Conservation (phyloP, 2,329 filamentous ascomycete species). For the Microsporum canis region DNA sequence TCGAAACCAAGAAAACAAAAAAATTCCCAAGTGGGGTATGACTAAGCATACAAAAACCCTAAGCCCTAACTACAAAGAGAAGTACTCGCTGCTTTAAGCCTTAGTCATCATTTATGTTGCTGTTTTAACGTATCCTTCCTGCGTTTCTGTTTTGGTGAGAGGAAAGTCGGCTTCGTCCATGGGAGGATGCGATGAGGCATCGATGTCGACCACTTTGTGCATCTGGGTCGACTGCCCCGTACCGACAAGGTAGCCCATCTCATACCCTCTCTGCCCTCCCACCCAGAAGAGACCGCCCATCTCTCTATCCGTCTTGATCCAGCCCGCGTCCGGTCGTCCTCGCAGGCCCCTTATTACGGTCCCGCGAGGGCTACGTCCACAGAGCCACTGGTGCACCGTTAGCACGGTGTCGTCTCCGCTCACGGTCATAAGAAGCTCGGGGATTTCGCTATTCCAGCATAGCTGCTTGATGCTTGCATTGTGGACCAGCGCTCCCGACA, state of each 20-base stretch:
- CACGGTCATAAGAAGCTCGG: slow-evolving; percentile 30
- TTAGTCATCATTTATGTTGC: neutral
- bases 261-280: slow-evolving; percentile 11
- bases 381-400: slow-evolving; percentile 21
- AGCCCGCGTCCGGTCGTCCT: slow-evolving; percentile 9
- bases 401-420: slow-evolving; percentile 25
- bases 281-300: slow-evolving; percentile 12
- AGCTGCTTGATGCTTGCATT: slow-evolving; percentile 32
- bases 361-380: slow-evolving; percentile 10
- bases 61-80: slow-evolving; percentile 21
- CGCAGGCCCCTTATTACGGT: slow-evolving; percentile 6
- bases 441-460: slow-evolving; percentile 29
- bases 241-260: slow-evolving; percentile 9
- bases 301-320: slow-evolving; percentile 8
- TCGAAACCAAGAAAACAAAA: slow-evolving; percentile 3
- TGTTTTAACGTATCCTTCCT: neutral
- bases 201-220: slow-evolving; percentile 7
- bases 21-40: slow-evolving; percentile 28
- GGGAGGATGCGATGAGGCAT: slow-evolving; percentile 6
- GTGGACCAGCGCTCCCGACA: slow-evolving; percentile 32
- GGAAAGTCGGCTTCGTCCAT: slow-evolving; percentile 9
- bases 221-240: slow-evolving; percentile 8
- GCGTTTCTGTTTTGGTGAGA: neutral
- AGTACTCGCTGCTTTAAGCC: neutral
- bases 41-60: slow-evolving; percentile 24